Evolutionary conservation across 805 yeast species (phyloP).

Genomic region (Zygotorulaspora sp.): DNA sequence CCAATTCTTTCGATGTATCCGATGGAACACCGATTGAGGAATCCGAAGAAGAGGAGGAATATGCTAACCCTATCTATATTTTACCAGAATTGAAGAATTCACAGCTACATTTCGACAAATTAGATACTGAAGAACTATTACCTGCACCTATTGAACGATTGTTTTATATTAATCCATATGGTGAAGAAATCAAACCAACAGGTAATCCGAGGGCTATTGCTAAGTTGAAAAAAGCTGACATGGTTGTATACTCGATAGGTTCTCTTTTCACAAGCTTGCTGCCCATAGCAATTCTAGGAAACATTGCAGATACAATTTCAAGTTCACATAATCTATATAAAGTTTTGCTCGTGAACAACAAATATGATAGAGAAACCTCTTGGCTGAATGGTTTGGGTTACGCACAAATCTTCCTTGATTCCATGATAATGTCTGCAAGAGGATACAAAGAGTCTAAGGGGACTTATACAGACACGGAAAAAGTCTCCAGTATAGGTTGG

Average conservation of each 20-base stretch:
- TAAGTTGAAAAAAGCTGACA: conserved; percentile 46
- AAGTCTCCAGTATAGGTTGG: conserved; percentile 32
- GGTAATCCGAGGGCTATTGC: conserved; percentile 61
- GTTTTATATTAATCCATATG: conserved; percentile 80
- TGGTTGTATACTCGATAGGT: conserved; percentile 75
- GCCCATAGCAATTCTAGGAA: conserved; percentile 71
- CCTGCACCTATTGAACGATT: conserved; percentile 68
- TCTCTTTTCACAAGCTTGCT: conserved; percentile 82
- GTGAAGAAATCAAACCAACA: conserved; percentile 75
- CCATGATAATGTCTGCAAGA: conserved; percentile 26
- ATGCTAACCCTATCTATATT: conserved; percentile 41
- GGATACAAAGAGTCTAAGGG: conserved; percentile 23
- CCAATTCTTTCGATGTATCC: neutral
- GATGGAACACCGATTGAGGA: conserved; percentile 1
- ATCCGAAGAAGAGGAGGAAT: conserved; percentile 41
- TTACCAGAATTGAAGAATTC: conserved; percentile 75
- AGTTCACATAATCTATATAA: conserved; percentile 36
- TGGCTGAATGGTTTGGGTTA: conserved; percentile 61
- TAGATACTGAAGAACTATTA: conserved; percentile 52
- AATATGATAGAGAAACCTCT: conserved; percentile 72
- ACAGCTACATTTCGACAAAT: conserved; percentile 67
- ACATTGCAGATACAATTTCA: conserved; percentile 60
- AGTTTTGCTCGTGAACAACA: conserved; percentile 67
- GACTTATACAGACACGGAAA: conserved; percentile 4
- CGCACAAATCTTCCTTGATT: conserved; percentile 46